These are phyloP conservation scores for Nemania abortiva DNA, from an alignment of 2,329 filamentous ascomycete species.

Conservation along the genomic window DNA sequence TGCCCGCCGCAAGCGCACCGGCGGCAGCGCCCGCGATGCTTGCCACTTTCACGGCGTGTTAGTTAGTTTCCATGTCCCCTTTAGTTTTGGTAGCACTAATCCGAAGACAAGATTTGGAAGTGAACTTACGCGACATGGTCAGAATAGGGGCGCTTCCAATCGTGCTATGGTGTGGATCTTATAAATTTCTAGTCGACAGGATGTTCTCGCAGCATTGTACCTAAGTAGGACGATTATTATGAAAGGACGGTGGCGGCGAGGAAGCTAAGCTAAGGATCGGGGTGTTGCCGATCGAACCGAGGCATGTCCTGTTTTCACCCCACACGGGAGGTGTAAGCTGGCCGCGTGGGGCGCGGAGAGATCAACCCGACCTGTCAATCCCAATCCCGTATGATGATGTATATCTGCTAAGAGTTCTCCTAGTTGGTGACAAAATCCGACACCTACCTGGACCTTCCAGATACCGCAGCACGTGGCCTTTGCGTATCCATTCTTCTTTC, in stretches of 20 bases:
- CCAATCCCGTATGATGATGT: not conserved
- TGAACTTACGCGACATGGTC: conserved; percentile 31
- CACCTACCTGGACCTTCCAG: not conserved
- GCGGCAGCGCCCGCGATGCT: conserved; percentile 30
- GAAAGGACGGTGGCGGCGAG: too few relatives aligned
- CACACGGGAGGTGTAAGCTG: not conserved
- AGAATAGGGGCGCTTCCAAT: not conserved
- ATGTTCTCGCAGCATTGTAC: not conserved
- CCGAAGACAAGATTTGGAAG: not conserved
- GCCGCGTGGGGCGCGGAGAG: not conserved
- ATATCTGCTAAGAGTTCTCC: not conserved
- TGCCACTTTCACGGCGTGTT: conserved; percentile 23
- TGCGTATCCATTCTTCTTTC: not conserved
- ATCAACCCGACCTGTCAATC: not conserved
- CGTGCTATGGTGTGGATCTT: not conserved
- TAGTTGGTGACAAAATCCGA: not conserved
- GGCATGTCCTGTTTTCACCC: not conserved
- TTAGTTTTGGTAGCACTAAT: not conserved
- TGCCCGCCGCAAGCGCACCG: conserved; percentile 32
- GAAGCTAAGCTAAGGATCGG: not conserved
- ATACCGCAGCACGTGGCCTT: not conserved
- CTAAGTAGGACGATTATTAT: not conserved
- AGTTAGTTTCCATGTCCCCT: not conserved
- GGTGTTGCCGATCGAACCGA: conserved; percentile 13
- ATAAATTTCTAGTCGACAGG: not conserved